Percentiles rank a stretch among this genome's conserved stretches.
Conservation (phyloP, 495 filamentous ascomycete species). For the Penicillium nucicola region DNA sequence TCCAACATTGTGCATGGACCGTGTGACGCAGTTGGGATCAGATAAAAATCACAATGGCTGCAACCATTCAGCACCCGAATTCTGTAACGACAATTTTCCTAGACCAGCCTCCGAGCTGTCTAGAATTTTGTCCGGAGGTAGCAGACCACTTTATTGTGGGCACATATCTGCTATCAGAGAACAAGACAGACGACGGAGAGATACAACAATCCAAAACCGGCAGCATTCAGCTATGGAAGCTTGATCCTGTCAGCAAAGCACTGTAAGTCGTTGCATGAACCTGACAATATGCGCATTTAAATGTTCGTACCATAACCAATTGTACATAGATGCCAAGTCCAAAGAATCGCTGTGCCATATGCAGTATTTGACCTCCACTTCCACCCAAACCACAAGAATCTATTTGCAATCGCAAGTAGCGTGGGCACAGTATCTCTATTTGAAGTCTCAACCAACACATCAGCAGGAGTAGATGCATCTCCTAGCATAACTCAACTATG, state of each 20-base stretch:
- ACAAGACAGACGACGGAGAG: slow-evolving; percentile 27
- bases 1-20: too few relatives aligned
- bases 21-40: neutral
- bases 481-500: slow-evolving; percentile 30
- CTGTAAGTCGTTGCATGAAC: slow-evolving; percentile 45
- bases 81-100: slow-evolving; percentile 39
- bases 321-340: slow-evolving; percentile 27
- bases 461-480: slow-evolving; percentile 1
- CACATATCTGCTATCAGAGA: slow-evolving; percentile 74
- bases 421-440: slow-evolving; percentile 68
- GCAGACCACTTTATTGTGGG: slow-evolving; percentile 74
- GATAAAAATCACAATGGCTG: slow-evolving; percentile 6
- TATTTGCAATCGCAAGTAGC: slow-evolving; percentile 70
- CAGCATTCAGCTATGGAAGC: slow-evolving; percentile 62
- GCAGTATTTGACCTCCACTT: slow-evolving; percentile 89
- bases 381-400: slow-evolving; percentile 50
- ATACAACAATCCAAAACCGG: slow-evolving; percentile 63
- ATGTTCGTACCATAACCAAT: neutral
- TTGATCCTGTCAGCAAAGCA: slow-evolving; percentile 37
- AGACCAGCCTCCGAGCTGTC: slow-evolving; percentile 73
- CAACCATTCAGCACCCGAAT: slow-evolving; percentile 21
- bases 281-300: neutral
- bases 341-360: slow-evolving; percentile 54
- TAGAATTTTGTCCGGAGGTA: slow-evolving; percentile 70
- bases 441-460: slow-evolving; percentile 19